Evolutionary conservation across 2,329 filamentous ascomycete genomes (phyloP).

Genomic region (Proliferodiscus dingleyae): DNA sequence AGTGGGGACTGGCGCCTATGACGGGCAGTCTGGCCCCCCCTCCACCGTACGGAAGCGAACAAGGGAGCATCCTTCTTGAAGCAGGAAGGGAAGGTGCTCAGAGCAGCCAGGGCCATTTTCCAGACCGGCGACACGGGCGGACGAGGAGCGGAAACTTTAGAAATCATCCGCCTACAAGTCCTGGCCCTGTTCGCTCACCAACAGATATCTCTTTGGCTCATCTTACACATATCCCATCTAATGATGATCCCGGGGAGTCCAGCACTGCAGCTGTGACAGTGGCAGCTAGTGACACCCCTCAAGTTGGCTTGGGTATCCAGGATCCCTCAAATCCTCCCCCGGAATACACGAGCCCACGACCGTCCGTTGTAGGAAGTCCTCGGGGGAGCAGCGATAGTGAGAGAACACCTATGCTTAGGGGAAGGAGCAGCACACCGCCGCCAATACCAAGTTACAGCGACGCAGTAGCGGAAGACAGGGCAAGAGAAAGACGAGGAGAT

Average conservation of each 20-base stretch:
- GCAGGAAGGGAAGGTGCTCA: slow-evolving; percentile 56
- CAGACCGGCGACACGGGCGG: slow-evolving; percentile 56
- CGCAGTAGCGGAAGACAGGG: slow-evolving; percentile 27
- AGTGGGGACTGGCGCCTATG: slow-evolving; percentile 96
- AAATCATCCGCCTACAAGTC: slow-evolving; percentile 69
- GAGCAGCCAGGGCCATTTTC: slow-evolving; percentile 42
- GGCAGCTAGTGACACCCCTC: slow-evolving; percentile 15
- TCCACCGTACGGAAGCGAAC: slow-evolving; percentile 93
- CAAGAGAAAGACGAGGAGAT: slow-evolving; percentile 19
- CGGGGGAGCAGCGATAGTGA: slow-evolving; percentile 51
- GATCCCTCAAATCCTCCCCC: slow-evolving; percentile 62
- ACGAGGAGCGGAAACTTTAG: slow-evolving; percentile 75
- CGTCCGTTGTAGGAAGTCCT: slow-evolving; percentile 51
- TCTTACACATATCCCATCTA: slow-evolving; percentile 64
- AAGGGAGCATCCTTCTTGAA: slow-evolving; percentile 92
- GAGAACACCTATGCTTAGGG: slow-evolving; percentile 44
- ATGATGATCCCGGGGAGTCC: slow-evolving; percentile 58
- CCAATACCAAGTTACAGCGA: slow-evolving; percentile 34
- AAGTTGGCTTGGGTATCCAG: slow-evolving; percentile 19
- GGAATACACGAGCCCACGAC: slow-evolving; percentile 63
- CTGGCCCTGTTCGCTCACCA: slow-evolving; percentile 82
- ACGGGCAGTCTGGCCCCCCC: slow-evolving; percentile 92
- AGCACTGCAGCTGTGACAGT: slow-evolving; percentile 33
- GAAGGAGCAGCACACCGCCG: slow-evolving; percentile 27
- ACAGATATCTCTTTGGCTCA: slow-evolving; percentile 95